Conservation (phyloP, 73 alveolate genomes). For the Paramecium octaurelia region DNA sequence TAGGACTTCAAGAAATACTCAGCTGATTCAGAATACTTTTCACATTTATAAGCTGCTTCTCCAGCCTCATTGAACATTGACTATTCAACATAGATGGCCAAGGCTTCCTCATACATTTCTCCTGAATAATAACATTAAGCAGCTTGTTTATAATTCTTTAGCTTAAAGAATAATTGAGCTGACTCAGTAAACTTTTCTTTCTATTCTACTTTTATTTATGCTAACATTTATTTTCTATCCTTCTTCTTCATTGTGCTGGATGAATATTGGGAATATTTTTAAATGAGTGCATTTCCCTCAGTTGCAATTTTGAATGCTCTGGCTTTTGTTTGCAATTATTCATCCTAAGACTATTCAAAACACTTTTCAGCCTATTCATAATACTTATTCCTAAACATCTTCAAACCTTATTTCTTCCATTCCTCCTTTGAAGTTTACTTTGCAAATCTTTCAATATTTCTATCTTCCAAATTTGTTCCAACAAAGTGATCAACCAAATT, state of each 20-base stretch:
- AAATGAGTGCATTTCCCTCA: conserved; percentile 48
- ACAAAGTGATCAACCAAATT: conserved; percentile 61
- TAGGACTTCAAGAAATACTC: conserved; percentile 45
- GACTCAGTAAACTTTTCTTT: conserved; percentile 62
- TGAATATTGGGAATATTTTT: conserved; percentile 55
- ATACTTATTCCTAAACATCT: conserved; percentile 79
- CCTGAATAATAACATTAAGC: conserved; percentile 83
- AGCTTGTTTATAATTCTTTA: conserved; percentile 68
- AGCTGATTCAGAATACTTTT: conserved; percentile 59
- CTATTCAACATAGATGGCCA: conserved; percentile 56
- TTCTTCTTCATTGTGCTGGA: conserved; percentile 57
- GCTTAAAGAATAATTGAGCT: conserved; percentile 62
- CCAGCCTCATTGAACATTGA: conserved; percentile 75
- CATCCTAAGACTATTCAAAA: conserved; percentile 71
- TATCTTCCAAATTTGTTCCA: not conserved
- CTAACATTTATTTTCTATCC: conserved; percentile 28
- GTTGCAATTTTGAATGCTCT: conserved; percentile 73
- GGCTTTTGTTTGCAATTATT: conserved; percentile 65
- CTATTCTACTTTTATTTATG: conserved; percentile 39
- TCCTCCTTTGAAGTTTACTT: conserved; percentile 33
- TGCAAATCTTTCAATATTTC: conserved; percentile 20
- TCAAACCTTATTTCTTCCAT: conserved; percentile 81
- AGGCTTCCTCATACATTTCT: conserved; percentile 67
- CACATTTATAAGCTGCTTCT: conserved; percentile 65
- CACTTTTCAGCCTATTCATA: conserved; percentile 82